A percentile compares a stretch with the other conserved stretches of the same genome.
Evolutionary conservation across 352 stramenopile species (phyloP).

Genomic region (Halophytophthora polymorphica): DNA sequence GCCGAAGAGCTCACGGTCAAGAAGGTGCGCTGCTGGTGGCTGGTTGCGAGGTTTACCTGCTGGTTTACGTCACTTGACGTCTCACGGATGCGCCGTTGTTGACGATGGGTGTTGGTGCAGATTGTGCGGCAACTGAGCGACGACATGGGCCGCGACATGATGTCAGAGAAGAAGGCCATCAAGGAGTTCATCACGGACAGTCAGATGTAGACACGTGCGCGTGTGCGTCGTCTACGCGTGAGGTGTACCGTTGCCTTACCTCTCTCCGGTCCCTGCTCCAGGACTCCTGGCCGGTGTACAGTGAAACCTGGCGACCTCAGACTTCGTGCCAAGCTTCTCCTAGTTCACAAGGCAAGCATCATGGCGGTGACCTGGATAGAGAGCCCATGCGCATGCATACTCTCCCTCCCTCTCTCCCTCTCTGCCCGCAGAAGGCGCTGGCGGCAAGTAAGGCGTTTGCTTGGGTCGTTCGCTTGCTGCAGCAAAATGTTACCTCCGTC

Average conservation of each 20-base stretch:
- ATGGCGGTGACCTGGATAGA: too few relatives aligned
- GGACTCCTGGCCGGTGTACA: too few relatives aligned
- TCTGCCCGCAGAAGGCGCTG: too few relatives aligned
- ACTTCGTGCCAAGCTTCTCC: neutral
- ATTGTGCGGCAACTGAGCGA: slow-evolving; percentile 71
- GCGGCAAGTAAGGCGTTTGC: too few relatives aligned
- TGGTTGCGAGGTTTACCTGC: too few relatives aligned
- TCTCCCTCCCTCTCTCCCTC: too few relatives aligned
- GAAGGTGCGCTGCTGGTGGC: slow-evolving; percentile 38
- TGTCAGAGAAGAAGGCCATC: slow-evolving; percentile 72
- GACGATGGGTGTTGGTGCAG: slow-evolving; percentile 17
- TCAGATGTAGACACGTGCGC: slow-evolving; percentile 12
- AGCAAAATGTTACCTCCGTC: too few relatives aligned
- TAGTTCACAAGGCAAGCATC: too few relatives aligned
- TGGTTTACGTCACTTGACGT: slow-evolving; percentile 1
- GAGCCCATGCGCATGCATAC: too few relatives aligned
- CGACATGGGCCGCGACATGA: slow-evolving; percentile 64
- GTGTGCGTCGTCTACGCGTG: neutral
- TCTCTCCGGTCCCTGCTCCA: too few relatives aligned
- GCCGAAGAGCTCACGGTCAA: slow-evolving; percentile 82
- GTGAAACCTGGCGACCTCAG: neutral
- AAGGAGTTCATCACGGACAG: slow-evolving; percentile 72
- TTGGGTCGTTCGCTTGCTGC: too few relatives aligned
- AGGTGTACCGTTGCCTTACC: neutral
- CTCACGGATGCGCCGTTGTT: neutral